These are phyloP conservation scores for Fomitiporia mediterranea DNA, from an alignment of 1,284 basidiomycete species.

Conservation along the genomic window DNA sequence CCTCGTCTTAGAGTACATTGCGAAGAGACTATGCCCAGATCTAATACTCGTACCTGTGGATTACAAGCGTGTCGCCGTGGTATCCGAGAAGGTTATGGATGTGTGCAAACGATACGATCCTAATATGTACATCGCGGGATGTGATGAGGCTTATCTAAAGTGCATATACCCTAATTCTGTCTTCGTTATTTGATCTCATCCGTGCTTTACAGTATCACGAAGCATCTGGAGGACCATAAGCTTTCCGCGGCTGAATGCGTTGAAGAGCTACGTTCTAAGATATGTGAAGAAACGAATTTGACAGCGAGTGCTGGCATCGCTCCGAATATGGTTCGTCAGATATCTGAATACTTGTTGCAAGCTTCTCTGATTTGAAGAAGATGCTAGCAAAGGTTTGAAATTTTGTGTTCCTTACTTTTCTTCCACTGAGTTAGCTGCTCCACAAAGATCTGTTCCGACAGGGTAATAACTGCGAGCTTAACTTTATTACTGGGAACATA, in stretches of 20 bases:
- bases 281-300: slow-evolving; percentile 72
- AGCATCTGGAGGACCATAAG: slow-evolving; percentile 65
- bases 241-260: slow-evolving; percentile 74
- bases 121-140: slow-evolving; percentile 73
- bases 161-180: slow-evolving; percentile 34
- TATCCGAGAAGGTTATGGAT: slow-evolving; percentile 64
- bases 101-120: slow-evolving; percentile 78
- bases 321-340: slow-evolving; percentile 64
- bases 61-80: slow-evolving; percentile 65
- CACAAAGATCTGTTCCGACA: slow-evolving; percentile 85
- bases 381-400: slow-evolving; percentile 68
- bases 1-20: slow-evolving; percentile 65
- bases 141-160: slow-evolving; percentile 91
- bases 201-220: slow-evolving; percentile 55
- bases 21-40: slow-evolving; percentile 89
- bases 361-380: slow-evolving; percentile 19
- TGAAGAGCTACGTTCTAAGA: slow-evolving; percentile 64
- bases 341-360: slow-evolving; percentile 14
- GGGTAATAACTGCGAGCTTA: slow-evolving; percentile 36
- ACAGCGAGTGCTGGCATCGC: slow-evolving; percentile 95
- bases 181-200: not conserved
- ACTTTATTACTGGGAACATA: not conserved
- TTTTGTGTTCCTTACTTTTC: slow-evolving; percentile 10
- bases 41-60: slow-evolving; percentile 72
- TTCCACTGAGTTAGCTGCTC: not conserved